Base-by-base conservation (phyloP, 2,329 filamentous ascomycete species). In the Diaporthe sp. region DNA sequence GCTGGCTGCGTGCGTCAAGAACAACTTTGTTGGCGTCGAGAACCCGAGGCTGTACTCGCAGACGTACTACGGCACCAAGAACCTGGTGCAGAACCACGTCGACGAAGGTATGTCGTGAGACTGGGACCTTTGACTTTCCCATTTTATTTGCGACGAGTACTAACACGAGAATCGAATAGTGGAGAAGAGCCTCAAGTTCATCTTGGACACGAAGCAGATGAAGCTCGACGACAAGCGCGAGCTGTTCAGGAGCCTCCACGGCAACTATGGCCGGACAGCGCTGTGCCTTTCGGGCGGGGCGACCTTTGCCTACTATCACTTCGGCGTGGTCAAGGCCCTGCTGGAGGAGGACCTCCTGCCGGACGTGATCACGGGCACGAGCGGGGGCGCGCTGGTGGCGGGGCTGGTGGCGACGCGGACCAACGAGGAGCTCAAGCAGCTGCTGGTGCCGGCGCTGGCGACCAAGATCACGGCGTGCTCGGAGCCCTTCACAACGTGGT, bases 61-160 rank as follows among this genome's bases (percentile, higher is more conserved):
- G 85, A 98, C 96, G 4, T 99, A 99, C 82, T 98, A 95, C 80
- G 97, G 97, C 44, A 98, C 97, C n/a, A 99, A 99, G 84, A 92
- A 97, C 77, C 85, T 98, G 78, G 94, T 98, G 42, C 97, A 98
- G 84, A 92, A 93, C 73, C 98, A 96, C 81, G 87, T 98, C 60
- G 95, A 98, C 77, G 96, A 98, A 85, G 88, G 92, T 92, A 34
- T 82, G 78, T 65, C 17, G 12, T 25, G 3, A 28, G 8, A 9
- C 17, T 34, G 6, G 37, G 9, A 17, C 17, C 17, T 17, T 6
- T n/a, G 39, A 12, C 6, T 44, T 5, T 28, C 13, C 4, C 6
- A 4, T 39, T 17, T 22, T 68, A 10, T 31, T 44, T 39, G 3
- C 3, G 4, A 2, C n/a, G 71, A 39, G 34, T 13, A 1, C 65